Base-by-base conservation (phyloP, 2,329 filamentous ascomycete species). In the Paradendryphiella salina region DNA sequence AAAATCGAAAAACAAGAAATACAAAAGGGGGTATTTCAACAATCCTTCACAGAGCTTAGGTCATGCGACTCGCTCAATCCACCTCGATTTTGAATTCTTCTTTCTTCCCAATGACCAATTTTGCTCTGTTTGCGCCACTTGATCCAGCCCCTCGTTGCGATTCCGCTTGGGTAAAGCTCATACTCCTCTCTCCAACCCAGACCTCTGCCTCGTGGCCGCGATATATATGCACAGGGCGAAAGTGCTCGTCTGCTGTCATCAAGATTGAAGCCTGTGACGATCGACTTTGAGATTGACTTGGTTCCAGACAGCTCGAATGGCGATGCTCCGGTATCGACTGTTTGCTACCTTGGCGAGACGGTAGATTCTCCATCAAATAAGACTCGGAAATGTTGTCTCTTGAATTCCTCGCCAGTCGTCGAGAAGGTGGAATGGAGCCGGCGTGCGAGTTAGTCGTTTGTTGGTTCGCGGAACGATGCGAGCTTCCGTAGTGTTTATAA, bases 61-160 rank as follows among this genome's bases (percentile, higher is more conserved):
- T 35, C 20, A 50, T 32, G 32, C 46, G 54, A 47, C 59, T 65
- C 13, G 54, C 64, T 3, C 56, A 50, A 50, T 64, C 64, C 9
- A 57, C 56, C 43, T 71, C 65, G 5, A 71, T 57, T 41, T 54
- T 66, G 29, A 71, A 57, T 8, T 66, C 65, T n/a, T 63, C 67
- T 44, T 59, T 64, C 46, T 70, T 70, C 15, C 56, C 62, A 32
- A 71, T 69, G 13, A 69, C 61, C 46, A 67, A 31, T 18, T 54
- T 54, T 46, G 65, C 29, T 58, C 59, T 4, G 53, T 56, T 37
- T 37, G 15, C 31, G 11, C 29, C 35, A 20, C 36, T 32, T 10
- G 28, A 11, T 14, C 28, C 29, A 36, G 28, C 4, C 10, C 37
- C n/a, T 45, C 20, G 41, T 15, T 49, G 36, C 7, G 59, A 47